Conservation (phyloP, 192 early-diverging fungal genomes). For the Chytriomyces sp. region DNA sequence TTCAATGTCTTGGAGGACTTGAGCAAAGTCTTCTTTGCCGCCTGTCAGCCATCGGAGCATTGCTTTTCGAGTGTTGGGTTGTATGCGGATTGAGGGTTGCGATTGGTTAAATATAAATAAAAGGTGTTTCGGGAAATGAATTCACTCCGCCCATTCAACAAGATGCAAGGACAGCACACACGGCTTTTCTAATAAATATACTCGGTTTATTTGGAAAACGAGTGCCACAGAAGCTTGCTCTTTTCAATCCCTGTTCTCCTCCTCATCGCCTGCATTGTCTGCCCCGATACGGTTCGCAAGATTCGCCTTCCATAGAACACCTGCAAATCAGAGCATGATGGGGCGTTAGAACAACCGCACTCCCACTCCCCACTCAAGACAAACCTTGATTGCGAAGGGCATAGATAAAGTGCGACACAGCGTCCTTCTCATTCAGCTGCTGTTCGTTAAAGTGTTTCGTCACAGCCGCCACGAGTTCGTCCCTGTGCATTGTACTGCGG, state of each 20-base stretch:
- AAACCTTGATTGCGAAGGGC: constrained; percentile 47
- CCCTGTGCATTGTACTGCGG: constrained; percentile 13
- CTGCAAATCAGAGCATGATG: neutral
- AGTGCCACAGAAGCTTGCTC: too few species aligned
- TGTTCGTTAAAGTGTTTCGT: constrained; percentile 50
- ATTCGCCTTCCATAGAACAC: constrained; percentile 32
- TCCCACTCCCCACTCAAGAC: neutral
- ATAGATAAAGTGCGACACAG: constrained; percentile 50
- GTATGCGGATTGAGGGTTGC: too few species aligned
- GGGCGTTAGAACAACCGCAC: neutral
- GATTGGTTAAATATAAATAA: too few species aligned
- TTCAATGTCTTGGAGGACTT: constrained; percentile 20
- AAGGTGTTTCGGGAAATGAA: too few species aligned
- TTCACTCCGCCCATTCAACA: too few species aligned
- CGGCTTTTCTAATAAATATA: too few species aligned
- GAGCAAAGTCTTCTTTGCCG: constrained; percentile 10
- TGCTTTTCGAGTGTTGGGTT: neutral
- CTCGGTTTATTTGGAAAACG: too few species aligned
- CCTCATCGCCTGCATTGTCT: neutral
- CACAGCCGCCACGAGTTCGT: constrained; percentile 47
- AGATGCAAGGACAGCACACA: too few species aligned
- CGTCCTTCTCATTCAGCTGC: constrained; percentile 53
- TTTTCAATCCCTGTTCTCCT: constrained; percentile 2
- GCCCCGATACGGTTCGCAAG: neutral
- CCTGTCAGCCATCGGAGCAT: constrained; percentile 21